Base-by-base conservation (phyloP, 495 filamentous ascomycete genomes). In the Xylaria castorea region DNA sequence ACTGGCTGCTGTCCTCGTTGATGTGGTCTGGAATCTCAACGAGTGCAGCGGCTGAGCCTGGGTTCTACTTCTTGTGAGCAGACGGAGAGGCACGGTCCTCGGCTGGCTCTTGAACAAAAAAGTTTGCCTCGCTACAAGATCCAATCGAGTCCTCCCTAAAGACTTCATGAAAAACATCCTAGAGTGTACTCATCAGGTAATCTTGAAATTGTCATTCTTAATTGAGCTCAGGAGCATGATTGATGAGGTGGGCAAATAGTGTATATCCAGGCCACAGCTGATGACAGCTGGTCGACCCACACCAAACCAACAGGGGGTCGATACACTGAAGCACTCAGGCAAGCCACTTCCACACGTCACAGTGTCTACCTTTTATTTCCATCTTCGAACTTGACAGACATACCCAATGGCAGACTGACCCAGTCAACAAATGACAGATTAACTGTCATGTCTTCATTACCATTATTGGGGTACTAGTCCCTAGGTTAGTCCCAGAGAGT, bases 381-480 rank as follows among this genome's bases (percentile, higher is more conserved):
- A 27, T 62, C 75, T 20, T 61, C 57, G 40, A 57, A 67, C 16
- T 71, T 75, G 7, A 85, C 64, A 16, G 60, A 72, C 71, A 84
- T 78, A 27, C 79, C 77, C 36, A 85, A 67, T 7, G 75, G 73
- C 22, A 83, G 74, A 58, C 80, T 80, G 69, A 84, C 80, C 71
- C 83, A 85, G 74, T 85, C 83, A 36, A 85, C 82, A 60, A 81
- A 83, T 67, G 74, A 79, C 65, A 85, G 77, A 65, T 85, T 82
- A 42, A 80, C 80, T 9, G 71, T 83, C 25, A 84, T 65, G 5
- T 44, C 50, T n/a, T 46, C 70, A 14, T 57, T 46, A 3, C 51
- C 62, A 8, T 16, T 46, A 75, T 89, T 85, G 16, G 78, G 71
- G 66, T 76, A n/a, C n/a, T n/a, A n/a, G n/a, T n/a, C n/a, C n/a